Conservation (phyloP, 495 filamentous ascomycete genomes). For the Choiromyces venosus region DNA sequence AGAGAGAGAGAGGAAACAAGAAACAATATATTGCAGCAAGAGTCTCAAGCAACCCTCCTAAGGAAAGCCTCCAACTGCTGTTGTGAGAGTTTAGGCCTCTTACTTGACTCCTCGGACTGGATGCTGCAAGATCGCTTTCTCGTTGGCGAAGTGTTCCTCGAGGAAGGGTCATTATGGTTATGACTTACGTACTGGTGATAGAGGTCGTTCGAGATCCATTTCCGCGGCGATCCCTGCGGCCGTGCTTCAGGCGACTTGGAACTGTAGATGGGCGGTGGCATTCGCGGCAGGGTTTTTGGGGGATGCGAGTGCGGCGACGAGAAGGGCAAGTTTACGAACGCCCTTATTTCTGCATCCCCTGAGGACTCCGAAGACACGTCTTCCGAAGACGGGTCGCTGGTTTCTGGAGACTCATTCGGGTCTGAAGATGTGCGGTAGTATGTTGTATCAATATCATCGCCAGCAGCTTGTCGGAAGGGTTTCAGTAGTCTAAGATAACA, state of each 20-base stretch:
- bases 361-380: background rate
- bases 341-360: background rate
- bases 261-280: background rate
- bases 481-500: slow-evolving; percentile 8
- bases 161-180: background rate
- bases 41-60: background rate
- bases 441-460: background rate
- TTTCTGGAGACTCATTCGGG: background rate
- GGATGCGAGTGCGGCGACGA: background rate
- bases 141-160: background rate
- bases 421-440: background rate
- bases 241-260: background rate
- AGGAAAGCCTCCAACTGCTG: background rate
- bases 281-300: background rate
- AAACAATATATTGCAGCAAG: background rate
- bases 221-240: background rate
- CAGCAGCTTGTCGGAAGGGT: slow-evolving; percentile 12
- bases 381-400: background rate
- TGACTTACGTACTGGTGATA: background rate
- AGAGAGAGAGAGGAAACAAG: background rate
- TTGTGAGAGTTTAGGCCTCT: background rate
- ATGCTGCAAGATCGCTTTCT: background rate
- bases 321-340: background rate
- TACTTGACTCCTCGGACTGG: background rate
- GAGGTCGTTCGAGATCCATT: background rate